A percentile compares a stretch with the other conserved stretches of the same genome.
These are phyloP conservation scores for Hypoxylon sp. DNA, from an alignment of 2,329 filamentous ascomycete species.

Conservation along the genomic window DNA sequence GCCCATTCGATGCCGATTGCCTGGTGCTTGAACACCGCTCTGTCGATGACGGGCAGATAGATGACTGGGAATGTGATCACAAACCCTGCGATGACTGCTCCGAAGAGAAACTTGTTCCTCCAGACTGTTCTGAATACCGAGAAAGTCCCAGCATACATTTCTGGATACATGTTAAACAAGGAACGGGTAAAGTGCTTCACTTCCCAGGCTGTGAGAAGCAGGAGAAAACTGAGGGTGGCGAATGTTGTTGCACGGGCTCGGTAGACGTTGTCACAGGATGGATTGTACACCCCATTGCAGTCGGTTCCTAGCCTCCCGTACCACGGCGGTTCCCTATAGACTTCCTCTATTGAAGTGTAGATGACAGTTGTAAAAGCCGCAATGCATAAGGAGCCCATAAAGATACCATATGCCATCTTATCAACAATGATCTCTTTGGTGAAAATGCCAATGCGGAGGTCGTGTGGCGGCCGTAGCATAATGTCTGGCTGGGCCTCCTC, in stretches of 20 bases:
- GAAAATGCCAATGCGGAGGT: conserved; percentile 71
- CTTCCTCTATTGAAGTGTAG: conserved; percentile 56
- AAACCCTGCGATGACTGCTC: conserved; percentile 72
- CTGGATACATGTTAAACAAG: conserved; percentile 75
- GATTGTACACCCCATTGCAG: conserved; percentile 69
- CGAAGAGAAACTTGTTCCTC: conserved; percentile 76
- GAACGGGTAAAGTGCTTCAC: conserved; percentile 78
- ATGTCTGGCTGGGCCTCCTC: conserved; percentile 78
- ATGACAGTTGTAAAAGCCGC: conserved; percentile 71
- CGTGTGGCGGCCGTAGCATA: conserved; percentile 74
- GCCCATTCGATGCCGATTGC: conserved; percentile 80
- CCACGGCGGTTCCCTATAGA: conserved; percentile 56
- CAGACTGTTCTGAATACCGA: conserved; percentile 73
- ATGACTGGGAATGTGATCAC: conserved; percentile 71
- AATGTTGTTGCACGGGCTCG: conserved; percentile 77
- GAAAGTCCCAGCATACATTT: conserved; percentile 62
- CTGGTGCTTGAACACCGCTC: conserved; percentile 76
- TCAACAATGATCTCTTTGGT: conserved; percentile 74
- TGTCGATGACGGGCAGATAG: conserved; percentile 77
- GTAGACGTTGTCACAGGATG: conserved; percentile 69
- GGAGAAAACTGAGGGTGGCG: conserved; percentile 75
- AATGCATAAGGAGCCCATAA: conserved; percentile 73
- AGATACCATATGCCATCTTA: conserved; percentile 75
- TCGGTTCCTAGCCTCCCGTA: conserved; percentile 63
- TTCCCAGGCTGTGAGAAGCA: conserved; percentile 79